Percentiles rank a stretch among this genome's conserved stretches.
Evolutionary conservation across 2,329 filamentous ascomycete genomes (phyloP).

Genomic region (Lachnellula occidentalis): DNA sequence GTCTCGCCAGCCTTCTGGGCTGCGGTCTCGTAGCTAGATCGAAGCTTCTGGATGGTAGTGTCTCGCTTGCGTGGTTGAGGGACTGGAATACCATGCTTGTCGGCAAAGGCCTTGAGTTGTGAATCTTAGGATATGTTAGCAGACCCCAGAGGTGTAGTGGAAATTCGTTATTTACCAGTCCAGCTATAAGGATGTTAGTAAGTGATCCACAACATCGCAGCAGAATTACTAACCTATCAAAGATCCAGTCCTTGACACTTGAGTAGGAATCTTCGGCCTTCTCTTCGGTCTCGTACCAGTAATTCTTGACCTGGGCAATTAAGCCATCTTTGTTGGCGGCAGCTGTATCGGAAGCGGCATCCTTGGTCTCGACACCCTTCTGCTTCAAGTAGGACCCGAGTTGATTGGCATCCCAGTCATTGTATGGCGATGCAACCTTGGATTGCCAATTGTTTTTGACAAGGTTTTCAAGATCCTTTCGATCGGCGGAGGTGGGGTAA

Average conservation of each 20-base stretch:
- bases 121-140: conserved; percentile 57
- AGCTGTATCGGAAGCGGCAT: conserved; percentile 58
- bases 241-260: conserved; percentile 82
- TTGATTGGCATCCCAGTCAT: conserved; percentile 66
- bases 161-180: conserved; percentile 13
- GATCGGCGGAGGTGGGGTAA: conserved; percentile 83
- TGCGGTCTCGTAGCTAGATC: conserved; percentile 72
- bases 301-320: conserved; percentile 60
- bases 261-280: conserved; percentile 66
- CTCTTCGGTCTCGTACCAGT: conserved; percentile 76
- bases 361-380: conserved; percentile 66
- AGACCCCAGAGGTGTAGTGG: too few relatives aligned
- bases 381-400: conserved; percentile 61
- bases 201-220: not conserved
- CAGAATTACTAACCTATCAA: conserved; percentile 57
- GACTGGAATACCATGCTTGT: conserved; percentile 76
- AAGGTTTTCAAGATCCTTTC: conserved; percentile 89
- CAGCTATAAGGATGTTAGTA: conserved; percentile 14
- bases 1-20: conserved; percentile 74
- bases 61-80: conserved; percentile 86
- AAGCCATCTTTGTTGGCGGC: conserved; percentile 65
- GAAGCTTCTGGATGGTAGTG: conserved; percentile 68
- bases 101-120: conserved; percentile 86
- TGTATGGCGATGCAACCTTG: conserved; percentile 70
- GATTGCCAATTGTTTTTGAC: conserved; percentile 85